Conservation (phyloP, 352 stramenopile species). For the Phytophthora fragariaefolia region DNA sequence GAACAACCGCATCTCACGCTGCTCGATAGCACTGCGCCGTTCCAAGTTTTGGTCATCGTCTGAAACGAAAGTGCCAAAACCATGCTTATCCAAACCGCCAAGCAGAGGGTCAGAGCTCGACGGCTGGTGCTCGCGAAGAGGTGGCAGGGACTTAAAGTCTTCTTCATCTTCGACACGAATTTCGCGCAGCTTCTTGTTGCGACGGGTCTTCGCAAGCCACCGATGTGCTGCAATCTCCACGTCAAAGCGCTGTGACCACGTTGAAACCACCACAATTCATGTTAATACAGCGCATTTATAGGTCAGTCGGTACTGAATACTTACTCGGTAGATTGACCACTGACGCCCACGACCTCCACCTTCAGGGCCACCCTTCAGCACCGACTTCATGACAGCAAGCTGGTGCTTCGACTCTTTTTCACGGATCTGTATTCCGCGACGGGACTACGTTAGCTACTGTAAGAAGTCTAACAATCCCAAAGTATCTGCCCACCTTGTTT, state of each 20-base stretch:
- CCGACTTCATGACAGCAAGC: conserved; percentile 52
- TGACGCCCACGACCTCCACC: conserved; percentile 52
- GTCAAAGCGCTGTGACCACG: conserved; percentile 60
- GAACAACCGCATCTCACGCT: conserved; percentile 57
- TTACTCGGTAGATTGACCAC: conserved; percentile 78
- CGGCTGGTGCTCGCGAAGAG: conserved; percentile 38
- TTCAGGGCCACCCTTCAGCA: conserved; percentile 53
- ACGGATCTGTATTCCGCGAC: conserved; percentile 47
- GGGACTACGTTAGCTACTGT: background rate
- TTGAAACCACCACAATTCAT: background rate
- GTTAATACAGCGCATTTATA: too few species aligned
- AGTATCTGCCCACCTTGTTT: conserved; percentile 44
- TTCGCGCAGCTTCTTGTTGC: conserved; percentile 56
- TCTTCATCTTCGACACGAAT: conserved; percentile 60
- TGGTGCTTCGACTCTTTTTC: conserved; percentile 63
- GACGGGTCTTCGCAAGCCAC: conserved; percentile 70
- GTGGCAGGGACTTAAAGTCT: conserved; percentile 69
- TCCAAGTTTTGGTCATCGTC: conserved; percentile 50
- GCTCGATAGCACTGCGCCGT: conserved; percentile 54
- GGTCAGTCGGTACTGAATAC: background rate
- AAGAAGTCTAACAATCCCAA: background rate
- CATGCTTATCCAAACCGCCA: conserved; percentile 20
- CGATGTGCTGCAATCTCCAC: conserved; percentile 58
- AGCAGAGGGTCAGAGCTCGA: conserved; percentile 37
- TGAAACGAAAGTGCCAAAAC: conserved; percentile 55